Evolutionary conservation across 306 rosid genomes (phyloP).

Genomic region (Hylodesmum podocarpum): DNA sequence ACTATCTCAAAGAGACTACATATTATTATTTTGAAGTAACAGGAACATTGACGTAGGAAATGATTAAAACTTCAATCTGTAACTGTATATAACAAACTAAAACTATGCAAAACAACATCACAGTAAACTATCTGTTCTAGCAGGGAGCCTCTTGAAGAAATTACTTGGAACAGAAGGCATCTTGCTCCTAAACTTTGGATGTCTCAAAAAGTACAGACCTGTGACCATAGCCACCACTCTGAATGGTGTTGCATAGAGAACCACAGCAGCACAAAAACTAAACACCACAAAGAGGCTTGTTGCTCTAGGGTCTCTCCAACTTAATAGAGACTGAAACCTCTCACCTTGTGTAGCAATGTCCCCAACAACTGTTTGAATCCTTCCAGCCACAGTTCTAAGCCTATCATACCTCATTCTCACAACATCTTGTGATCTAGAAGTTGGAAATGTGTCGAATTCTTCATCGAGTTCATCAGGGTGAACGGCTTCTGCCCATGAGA

Average conservation of each 20-base stretch:
- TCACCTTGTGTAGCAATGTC: constrained; percentile 94
- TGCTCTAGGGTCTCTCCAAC: constrained; percentile 90
- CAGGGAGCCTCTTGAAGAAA: constrained; percentile 84
- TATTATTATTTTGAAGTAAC: background rate
- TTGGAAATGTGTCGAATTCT: constrained; percentile 88
- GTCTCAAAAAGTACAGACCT: constrained; percentile 64
- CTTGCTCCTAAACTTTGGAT: constrained; percentile 80
- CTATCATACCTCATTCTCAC: constrained; percentile 84
- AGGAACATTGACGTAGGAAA: background rate
- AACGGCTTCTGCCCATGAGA: constrained; percentile 81
- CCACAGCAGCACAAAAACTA: constrained; percentile 57
- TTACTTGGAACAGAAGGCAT: constrained; percentile 70
- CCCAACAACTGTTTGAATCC: constrained; percentile 83
- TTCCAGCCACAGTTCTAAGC: constrained; percentile 85
- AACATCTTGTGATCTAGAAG: constrained; percentile 55
- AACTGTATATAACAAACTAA: background rate
- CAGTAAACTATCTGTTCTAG: constrained; percentile 67
- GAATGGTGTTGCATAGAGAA: constrained; percentile 67
- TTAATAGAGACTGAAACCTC: constrained; percentile 68
- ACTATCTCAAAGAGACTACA: background rate
- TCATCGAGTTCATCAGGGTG: constrained; percentile 86
- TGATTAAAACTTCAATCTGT: background rate
- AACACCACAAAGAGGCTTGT: constrained; percentile 62
- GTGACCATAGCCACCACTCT: constrained; percentile 65
- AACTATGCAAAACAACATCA: constrained; percentile 22